phyloP scores from a whole-genome alignment of 2,329 filamentous ascomycete species.

The Tolypocladium ophioglossoides region DNA sequence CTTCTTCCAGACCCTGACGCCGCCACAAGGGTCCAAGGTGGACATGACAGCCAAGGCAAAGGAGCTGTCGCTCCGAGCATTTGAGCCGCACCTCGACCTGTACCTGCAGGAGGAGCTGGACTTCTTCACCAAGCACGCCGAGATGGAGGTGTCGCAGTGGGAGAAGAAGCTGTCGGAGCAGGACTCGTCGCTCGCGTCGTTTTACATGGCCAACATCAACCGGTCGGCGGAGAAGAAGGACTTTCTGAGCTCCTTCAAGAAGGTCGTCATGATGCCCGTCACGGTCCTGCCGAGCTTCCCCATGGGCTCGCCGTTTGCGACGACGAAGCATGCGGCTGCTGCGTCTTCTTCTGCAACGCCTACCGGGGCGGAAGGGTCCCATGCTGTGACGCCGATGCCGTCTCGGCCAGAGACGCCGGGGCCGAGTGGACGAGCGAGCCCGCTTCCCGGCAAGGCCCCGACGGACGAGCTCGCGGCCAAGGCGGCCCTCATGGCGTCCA shows the following conservation, averaged over 20 bases:
- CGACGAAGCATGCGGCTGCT: conserved; percentile 22
- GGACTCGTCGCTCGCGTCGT: conserved; percentile 81
- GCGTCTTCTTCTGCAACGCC: background rate
- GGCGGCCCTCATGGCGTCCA: conserved; percentile 92
- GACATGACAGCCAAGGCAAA: conserved; percentile 56
- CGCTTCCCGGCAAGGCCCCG: conserved; percentile 53
- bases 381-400: conserved; percentile 20
- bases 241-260: conserved; percentile 92
- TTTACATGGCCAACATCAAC: conserved; percentile 93
- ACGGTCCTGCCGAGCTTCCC: conserved; percentile 69
- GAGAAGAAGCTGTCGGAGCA: conserved; percentile 87
- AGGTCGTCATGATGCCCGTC: conserved; percentile 98
- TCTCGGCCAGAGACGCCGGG: conserved; percentile 42
- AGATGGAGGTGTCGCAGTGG: conserved; percentile 72
- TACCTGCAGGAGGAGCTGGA: conserved; percentile 89
- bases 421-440: conserved; percentile 26
- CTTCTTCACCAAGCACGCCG: conserved; percentile 67
- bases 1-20: conserved; percentile 60
- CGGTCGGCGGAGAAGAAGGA: conserved; percentile 93
- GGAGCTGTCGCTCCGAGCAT: conserved; percentile 59
- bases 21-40: conserved; percentile 51
- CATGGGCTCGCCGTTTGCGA: conserved; percentile 46
- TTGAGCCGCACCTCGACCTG: conserved; percentile 86
- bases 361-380: conserved; percentile 15
- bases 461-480: conserved; percentile 91